phyloP scores from a whole-genome alignment of 2,329 filamentous ascomycete genomes.

The Amphichorda felina region DNA sequence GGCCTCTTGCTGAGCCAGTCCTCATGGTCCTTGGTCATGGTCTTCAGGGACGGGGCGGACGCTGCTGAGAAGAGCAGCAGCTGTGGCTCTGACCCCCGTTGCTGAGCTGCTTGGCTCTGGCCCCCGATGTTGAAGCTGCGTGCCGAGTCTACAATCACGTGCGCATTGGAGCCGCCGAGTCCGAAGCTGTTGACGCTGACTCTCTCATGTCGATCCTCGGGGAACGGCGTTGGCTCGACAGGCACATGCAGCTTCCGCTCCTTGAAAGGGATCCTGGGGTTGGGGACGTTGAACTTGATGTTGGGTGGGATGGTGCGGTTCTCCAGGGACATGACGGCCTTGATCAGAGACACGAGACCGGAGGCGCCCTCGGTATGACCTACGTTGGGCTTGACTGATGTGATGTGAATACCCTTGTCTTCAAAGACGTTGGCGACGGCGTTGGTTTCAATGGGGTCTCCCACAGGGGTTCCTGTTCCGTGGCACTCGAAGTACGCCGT shows the following conservation, averaged over 20 bases:
- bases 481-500: slow-evolving; percentile 26
- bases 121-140: slow-evolving; percentile 5
- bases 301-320: slow-evolving; percentile 14
- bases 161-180: slow-evolving; percentile 22
- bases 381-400: slow-evolving; percentile 25
- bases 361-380: slow-evolving; percentile 23
- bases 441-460: slow-evolving; percentile 27
- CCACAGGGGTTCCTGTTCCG: slow-evolving; percentile 30
- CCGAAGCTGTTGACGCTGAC: slow-evolving; percentile 22
- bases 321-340: slow-evolving; percentile 16
- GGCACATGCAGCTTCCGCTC: slow-evolving; percentile 16
- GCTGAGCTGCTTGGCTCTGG: too few species aligned
- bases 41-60: not conserved
- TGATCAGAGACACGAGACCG: slow-evolving; percentile 17
- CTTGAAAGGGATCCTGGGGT: slow-evolving; percentile 14
- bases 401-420: slow-evolving; percentile 9
- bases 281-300: slow-evolving; percentile 11
- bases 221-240: slow-evolving; percentile 11
- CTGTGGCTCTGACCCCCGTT: too few species aligned
- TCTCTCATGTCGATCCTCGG: slow-evolving; percentile 10
- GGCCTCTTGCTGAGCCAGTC: too few species aligned
- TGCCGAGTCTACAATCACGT: slow-evolving; percentile 14
- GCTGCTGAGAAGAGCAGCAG: not conserved
- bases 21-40: too few species aligned
- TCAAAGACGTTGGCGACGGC: slow-evolving; percentile 21